Conservation (phyloP, 345 rosid species). For the Eucalyptus rudis region DNA sequence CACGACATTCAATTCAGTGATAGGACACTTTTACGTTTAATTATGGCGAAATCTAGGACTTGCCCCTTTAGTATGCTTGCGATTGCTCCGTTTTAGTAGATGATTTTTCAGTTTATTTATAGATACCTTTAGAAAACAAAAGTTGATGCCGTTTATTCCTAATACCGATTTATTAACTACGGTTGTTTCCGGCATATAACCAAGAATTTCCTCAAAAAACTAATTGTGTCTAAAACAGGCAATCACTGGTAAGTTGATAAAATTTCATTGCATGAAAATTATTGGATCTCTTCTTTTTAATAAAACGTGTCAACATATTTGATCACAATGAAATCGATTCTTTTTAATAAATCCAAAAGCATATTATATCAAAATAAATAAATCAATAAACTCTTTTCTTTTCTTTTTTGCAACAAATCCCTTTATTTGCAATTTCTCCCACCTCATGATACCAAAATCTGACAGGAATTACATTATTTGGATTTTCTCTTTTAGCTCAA, state of each 20-base stretch:
- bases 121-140: background rate
- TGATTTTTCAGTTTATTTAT: background rate
- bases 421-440: background rate
- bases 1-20: background rate
- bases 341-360: background rate
- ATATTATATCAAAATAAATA: background rate
- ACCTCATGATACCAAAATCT: background rate
- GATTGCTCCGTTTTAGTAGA: background rate
- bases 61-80: background rate
- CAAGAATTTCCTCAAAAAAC: background rate
- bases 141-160: too few relatives aligned
- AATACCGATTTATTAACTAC: background rate
- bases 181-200: background rate
- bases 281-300: too few relatives aligned
- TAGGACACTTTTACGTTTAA: background rate
- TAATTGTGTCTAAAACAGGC: background rate
- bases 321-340: background rate
- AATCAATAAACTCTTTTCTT: too few relatives aligned
- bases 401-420: background rate
- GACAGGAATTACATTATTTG: background rate
- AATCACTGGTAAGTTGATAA: background rate
- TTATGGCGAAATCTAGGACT: background rate
- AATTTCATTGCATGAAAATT: background rate
- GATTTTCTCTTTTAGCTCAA: background rate
- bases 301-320: too few relatives aligned